phyloP scores from a whole-genome alignment of 257 asterid genomes.

The Anisodus acutangulus region DNA sequence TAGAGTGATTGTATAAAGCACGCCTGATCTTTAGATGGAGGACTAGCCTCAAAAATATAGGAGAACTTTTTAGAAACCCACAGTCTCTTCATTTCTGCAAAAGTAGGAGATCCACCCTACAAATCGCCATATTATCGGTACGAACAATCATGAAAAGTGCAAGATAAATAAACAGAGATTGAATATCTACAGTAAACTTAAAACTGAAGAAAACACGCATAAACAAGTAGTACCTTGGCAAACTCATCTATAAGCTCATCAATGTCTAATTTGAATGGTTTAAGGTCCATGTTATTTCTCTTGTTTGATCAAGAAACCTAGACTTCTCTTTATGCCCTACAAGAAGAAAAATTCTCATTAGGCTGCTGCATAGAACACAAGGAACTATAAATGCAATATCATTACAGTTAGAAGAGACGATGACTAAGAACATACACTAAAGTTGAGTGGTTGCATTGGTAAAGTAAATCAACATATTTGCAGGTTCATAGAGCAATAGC shows the following conservation, averaged over 20 bases:
- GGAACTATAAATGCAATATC: background rate
- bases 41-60: slow-evolving; percentile 79
- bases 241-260: slow-evolving; percentile 80
- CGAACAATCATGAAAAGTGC: background rate
- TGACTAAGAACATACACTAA: background rate
- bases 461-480: background rate
- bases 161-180: background rate
- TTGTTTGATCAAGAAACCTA: background rate
- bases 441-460: background rate
- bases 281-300: slow-evolving; percentile 60
- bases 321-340: background rate
- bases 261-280: slow-evolving; percentile 77
- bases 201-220: background rate
- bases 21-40: slow-evolving; percentile 80
- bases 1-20: slow-evolving; percentile 88
- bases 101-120: slow-evolving; percentile 61
- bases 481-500: background rate
- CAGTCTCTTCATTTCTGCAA: slow-evolving; percentile 71
- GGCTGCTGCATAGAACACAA: background rate
- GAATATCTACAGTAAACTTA: background rate
- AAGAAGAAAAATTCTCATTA: background rate
- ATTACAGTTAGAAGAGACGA: background rate
- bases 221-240: slow-evolving; percentile 48
- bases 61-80: slow-evolving; percentile 83
- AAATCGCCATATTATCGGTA: background rate